Conservation (phyloP, 176 grass and related monocot genomes). For the Oryza nivara region DNA sequence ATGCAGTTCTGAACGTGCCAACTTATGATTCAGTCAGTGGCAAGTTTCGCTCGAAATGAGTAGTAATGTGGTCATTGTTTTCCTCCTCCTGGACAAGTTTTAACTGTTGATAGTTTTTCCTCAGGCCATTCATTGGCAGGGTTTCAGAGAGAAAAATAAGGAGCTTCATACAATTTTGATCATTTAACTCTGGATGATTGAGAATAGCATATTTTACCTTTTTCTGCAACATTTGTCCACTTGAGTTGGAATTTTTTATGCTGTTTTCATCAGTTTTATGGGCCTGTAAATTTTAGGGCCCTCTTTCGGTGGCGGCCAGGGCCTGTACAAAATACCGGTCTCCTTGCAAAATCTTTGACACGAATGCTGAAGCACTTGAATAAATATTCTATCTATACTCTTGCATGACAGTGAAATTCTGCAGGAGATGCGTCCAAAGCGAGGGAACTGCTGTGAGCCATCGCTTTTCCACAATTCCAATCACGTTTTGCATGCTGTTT, state of each 20-base stretch:
- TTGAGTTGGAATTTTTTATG: constrained; percentile 16
- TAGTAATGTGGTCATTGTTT: neutral
- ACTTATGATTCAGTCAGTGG: constrained; percentile 79
- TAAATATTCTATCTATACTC: constrained; percentile 19
- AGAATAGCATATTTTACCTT: neutral
- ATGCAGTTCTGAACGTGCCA: constrained; percentile 81
- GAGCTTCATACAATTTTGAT: constrained; percentile 44
- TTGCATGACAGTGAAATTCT: constrained; percentile 13
- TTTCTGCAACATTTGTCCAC: neutral
- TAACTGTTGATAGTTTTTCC: constrained; percentile 43
- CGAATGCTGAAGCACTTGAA: constrained; percentile 18
- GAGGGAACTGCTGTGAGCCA: neutral
- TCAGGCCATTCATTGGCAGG: constrained; percentile 37
- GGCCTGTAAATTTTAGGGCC: constrained; percentile 46
- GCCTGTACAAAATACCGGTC: constrained; percentile 26
- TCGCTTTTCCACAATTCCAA: neutral
- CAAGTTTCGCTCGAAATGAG: constrained; percentile 85
- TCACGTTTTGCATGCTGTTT: neutral
- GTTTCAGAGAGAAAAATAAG: constrained; percentile 48
- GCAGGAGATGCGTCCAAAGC: neutral
- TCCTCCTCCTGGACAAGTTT: constrained; percentile 45
- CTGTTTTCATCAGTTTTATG: constrained; percentile 15
- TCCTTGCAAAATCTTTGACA: constrained; percentile 17
- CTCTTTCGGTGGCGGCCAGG: neutral
- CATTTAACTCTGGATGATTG: constrained; percentile 23